Conservation (phyloP, 1,284 basidiomycete genomes). For the Leccinum ponderosum region DNA sequence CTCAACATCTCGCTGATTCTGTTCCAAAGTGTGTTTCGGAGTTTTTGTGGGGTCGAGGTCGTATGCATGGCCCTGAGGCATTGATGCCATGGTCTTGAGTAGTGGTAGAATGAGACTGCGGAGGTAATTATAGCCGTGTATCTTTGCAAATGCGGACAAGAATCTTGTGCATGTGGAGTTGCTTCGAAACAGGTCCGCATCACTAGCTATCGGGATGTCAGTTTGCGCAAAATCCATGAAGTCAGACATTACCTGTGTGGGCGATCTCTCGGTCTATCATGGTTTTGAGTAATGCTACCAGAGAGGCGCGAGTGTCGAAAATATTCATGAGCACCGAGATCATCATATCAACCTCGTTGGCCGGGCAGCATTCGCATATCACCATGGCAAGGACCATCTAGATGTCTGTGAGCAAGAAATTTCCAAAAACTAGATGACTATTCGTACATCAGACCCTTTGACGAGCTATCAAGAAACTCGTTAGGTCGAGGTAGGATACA, state of each 20-base stretch:
- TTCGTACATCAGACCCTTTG: slow-evolving; percentile 64
- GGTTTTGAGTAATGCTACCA: slow-evolving; percentile 76
- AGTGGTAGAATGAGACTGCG: slow-evolving; percentile 77
- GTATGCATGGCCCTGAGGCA: slow-evolving; percentile 75
- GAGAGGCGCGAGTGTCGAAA: slow-evolving; percentile 76
- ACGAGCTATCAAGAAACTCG: slow-evolving; percentile 52
- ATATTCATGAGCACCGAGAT: slow-evolving; percentile 86
- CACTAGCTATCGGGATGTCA: slow-evolving; percentile 55
- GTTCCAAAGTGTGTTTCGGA: slow-evolving; percentile 57
- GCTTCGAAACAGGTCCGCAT: slow-evolving; percentile 79
- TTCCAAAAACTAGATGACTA: neutral
- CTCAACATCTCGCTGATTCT: slow-evolving; percentile 74
- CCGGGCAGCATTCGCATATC: slow-evolving; percentile 83
- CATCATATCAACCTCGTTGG: slow-evolving; percentile 78
- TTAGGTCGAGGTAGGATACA: slow-evolving; percentile 1
- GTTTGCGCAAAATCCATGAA: slow-evolving; percentile 2
- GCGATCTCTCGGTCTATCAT: slow-evolving; percentile 86
- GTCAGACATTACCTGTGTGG: slow-evolving; percentile 56
- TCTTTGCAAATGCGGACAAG: slow-evolving; percentile 80
- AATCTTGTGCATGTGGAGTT: slow-evolving; percentile 87
- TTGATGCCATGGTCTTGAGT: slow-evolving; percentile 69
- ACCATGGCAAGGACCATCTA: slow-evolving; percentile 80
- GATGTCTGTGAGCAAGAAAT: slow-evolving; percentile 13
- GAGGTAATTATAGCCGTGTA: slow-evolving; percentile 88
- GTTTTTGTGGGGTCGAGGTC: slow-evolving; percentile 78